Percentiles rank a stretch among this genome's conserved stretches.
These are phyloP conservation scores for Lodderomyces metapsilosis DNA, from an alignment of 1,139 yeast genomes.

Conservation along the genomic window DNA sequence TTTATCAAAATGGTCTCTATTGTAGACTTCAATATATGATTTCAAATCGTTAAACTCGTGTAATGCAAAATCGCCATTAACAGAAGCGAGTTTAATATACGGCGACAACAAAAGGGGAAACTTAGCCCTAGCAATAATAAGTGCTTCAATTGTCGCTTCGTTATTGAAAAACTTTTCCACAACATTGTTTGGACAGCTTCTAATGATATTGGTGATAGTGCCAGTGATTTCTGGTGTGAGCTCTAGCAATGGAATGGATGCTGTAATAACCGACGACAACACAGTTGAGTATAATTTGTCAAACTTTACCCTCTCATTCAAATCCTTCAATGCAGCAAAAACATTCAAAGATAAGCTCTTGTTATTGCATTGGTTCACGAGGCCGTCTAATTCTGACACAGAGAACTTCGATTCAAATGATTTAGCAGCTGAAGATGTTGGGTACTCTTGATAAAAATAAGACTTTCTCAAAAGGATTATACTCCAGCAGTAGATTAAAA, in stretches of 20 bases:
- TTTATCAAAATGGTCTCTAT: slow-evolving; percentile 33
- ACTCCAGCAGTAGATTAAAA: slow-evolving; percentile 70
- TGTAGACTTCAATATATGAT: slow-evolving; percentile 55
- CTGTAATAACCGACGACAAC: slow-evolving; percentile 55
- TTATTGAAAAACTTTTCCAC: slow-evolving; percentile 59
- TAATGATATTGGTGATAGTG: slow-evolving; percentile 50
- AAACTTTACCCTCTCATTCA: slow-evolving; percentile 46
- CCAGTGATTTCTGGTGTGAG: slow-evolving; percentile 55
- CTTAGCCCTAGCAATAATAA: slow-evolving; percentile 66
- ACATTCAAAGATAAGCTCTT: slow-evolving; percentile 48
- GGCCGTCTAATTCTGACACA: slow-evolving; percentile 15
- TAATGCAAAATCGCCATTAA: slow-evolving; percentile 66
- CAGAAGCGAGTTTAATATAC: slow-evolving; percentile 58
- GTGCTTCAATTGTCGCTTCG: slow-evolving; percentile 51
- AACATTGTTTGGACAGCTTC: slow-evolving; percentile 54
- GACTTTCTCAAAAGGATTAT: slow-evolving; percentile 58
- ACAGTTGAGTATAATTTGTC: slow-evolving; percentile 59
- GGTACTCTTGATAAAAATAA: slow-evolving; percentile 43
- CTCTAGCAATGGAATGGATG: slow-evolving; percentile 63
- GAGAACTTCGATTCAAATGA: slow-evolving; percentile 15
- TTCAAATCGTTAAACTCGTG: slow-evolving; percentile 58
- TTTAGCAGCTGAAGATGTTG: slow-evolving; percentile 11
- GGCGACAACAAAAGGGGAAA: slow-evolving; percentile 70
- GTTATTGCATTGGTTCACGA: slow-evolving; percentile 36
- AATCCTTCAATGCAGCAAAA: slow-evolving; percentile 40